Percentiles rank a stretch among this genome's conserved stretches.
These are phyloP conservation scores for rapeseed (Brassica napus) DNA, from an alignment of 345 rosid species.

Conservation along the genomic window Da-Ae NC_063441.1:15185501-15186000, in stretches of 20 bases:
- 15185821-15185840: conserved; percentile 48
- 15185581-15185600: conserved; percentile 6
- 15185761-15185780: conserved; percentile 48
- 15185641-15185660: conserved; percentile 75
- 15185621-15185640: neutral
- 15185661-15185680: conserved; percentile 69
- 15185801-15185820: conserved; percentile 62
- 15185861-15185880: conserved; percentile 40
- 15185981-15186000: conserved; percentile 19
- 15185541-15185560: conserved; percentile 86
- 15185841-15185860: conserved; percentile 32
- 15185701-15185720: conserved; percentile 52
- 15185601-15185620: neutral
- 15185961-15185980: conserved; percentile 13
- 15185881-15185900: conserved; percentile 49
- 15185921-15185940: neutral
- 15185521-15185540: conserved; percentile 77
- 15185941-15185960: neutral
- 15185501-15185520: conserved; percentile 83
- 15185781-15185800: conserved; percentile 46
- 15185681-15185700: conserved; percentile 82
- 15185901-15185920: conserved; percentile 31
- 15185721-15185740: conserved; percentile 40
- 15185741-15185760: conserved; percentile 41
- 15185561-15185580: conserved; percentile 83